A percentile compares a stretch with the other conserved stretches of the same genome.
These are phyloP conservation scores for Rhodosporidiobolus odoratus DNA, from an alignment of 768 basidiomycete genomes.

Conservation along the genomic window DNA sequence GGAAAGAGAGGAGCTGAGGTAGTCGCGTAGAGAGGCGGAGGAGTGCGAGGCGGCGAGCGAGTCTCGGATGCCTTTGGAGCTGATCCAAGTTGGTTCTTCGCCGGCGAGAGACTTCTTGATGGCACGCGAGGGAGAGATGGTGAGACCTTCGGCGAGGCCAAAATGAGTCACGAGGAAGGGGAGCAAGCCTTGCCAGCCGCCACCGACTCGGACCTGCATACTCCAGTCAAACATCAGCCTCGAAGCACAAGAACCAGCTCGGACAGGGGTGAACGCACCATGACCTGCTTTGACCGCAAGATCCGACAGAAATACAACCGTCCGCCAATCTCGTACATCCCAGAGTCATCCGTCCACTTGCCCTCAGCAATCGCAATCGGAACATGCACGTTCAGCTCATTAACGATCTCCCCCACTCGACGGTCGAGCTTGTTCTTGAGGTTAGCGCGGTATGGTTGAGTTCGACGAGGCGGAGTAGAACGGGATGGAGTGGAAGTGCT, in stretches of 20 bases:
- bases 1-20: constrained; percentile 9
- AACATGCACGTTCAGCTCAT: constrained; percentile 58
- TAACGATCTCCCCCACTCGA: constrained; percentile 86
- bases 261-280: constrained; percentile 56
- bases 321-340: constrained; percentile 32
- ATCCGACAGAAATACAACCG: constrained; percentile 52
- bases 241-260: neutral
- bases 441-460: constrained; percentile 75
- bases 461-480: neutral
- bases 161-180: constrained; percentile 60
- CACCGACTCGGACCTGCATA: constrained; percentile 60
- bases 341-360: constrained; percentile 65
- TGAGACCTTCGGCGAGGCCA: constrained; percentile 13
- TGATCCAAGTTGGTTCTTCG: constrained; percentile 13
- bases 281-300: constrained; percentile 81
- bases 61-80: neutral
- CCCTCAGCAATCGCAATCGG: constrained; percentile 48
- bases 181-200: constrained; percentile 87
- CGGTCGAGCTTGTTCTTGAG: constrained; percentile 88
- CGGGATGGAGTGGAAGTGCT: constrained; percentile 38
- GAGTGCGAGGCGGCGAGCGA: constrained; percentile 1
- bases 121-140: constrained; percentile 25
- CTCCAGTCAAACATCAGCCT: neutral
- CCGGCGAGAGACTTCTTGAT: constrained; percentile 7
- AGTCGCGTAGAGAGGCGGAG: neutral